Base-by-base conservation (phyloP, 73 alveolate genomes). In the Paramecium sonneborni region DNA sequence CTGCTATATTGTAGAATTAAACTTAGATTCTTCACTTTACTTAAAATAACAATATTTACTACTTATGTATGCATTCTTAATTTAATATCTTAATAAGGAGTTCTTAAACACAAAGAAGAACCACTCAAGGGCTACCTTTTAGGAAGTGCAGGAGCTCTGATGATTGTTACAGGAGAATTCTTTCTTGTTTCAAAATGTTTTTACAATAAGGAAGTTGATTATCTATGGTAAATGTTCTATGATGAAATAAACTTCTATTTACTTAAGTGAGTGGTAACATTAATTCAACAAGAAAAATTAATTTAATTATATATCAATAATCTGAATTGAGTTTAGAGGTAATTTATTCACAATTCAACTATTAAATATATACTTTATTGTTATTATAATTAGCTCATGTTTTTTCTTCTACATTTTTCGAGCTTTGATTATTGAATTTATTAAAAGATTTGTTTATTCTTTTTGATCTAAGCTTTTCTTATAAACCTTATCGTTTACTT, bases 171-270 rank as follows among this genome's bases (percentile, higher is more conserved):
- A 72, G 86, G 86, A 41, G 86, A 72, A 10, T 35, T 32, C 32
- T 72, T 72, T 20, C 86, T 32, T 72, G 86, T 35, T 37, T 72
- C 86, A 38, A 72, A 72, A 72, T 72, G 55, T 34, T 72, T 72
- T 23, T 72, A 15, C 35, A 72, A 21, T 30, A 72, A 23, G 32
- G 86, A 72, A 28, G 58, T 34, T 32, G 86, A 34, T 34, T 72
- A n/a, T 15, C 86, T 14, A 72, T 72, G 86, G 57, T 72, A 72
- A 2, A 72, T 72, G 18, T 72, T 35, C 57, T 72, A 28, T 9
- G 24, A 35, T 20, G 30, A 62, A 62, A 12, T 30, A 30, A 26
- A 30, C 44, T 62, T 12, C 84, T 62, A 12, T 12, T 26, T 62
- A 62, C 84, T 62, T 62, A 30, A 62, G 84, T 23, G 11, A 62